A percentile compares a stretch with the other conserved stretches of the same genome.
Conservation (phyloP, 768 basidiomycete species). For the Tulasnella sp. region DNA sequence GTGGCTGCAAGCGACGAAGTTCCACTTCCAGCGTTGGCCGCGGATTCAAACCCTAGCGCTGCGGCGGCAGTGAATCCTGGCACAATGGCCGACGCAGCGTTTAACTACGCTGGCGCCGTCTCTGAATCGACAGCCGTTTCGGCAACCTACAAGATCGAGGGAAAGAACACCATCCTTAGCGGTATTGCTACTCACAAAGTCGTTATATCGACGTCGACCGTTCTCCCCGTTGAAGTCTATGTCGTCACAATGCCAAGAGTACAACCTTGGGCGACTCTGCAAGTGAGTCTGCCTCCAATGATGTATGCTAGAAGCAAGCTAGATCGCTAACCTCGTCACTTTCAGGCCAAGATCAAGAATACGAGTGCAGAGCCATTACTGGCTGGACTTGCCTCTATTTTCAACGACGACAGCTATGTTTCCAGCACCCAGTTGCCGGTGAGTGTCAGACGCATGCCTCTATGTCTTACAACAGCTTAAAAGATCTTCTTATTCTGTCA, state of each 20-base stretch:
- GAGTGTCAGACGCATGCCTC: conserved; percentile 36
- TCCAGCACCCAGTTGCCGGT: conserved; percentile 47
- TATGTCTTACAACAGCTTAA: background rate
- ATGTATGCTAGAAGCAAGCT: background rate
- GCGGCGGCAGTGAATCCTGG: too few relatives aligned
- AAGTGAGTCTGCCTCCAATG: background rate
- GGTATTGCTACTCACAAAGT: background rate
- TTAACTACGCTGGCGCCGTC: background rate
- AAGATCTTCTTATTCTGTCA: background rate
- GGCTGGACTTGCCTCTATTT: conserved; percentile 57
- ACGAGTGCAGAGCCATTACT: conserved; percentile 61
- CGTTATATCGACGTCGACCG: background rate
- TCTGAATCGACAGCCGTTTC: background rate
- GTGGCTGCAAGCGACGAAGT: background rate
- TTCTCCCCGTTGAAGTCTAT: background rate
- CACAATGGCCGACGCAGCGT: background rate
- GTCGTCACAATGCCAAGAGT: background rate
- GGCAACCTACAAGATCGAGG: background rate
- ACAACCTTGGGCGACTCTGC: background rate
- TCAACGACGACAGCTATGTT: conserved; percentile 63
- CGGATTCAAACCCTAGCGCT: too few relatives aligned
- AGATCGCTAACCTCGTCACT: conserved; percentile 3
- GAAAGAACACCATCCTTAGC: background rate
- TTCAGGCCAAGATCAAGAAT: conserved; percentile 58
- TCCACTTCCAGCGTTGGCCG: background rate